phyloP scores from a whole-genome alignment of 805 yeast genomes.

The Cyberlindnera mississippiensis region DNA sequence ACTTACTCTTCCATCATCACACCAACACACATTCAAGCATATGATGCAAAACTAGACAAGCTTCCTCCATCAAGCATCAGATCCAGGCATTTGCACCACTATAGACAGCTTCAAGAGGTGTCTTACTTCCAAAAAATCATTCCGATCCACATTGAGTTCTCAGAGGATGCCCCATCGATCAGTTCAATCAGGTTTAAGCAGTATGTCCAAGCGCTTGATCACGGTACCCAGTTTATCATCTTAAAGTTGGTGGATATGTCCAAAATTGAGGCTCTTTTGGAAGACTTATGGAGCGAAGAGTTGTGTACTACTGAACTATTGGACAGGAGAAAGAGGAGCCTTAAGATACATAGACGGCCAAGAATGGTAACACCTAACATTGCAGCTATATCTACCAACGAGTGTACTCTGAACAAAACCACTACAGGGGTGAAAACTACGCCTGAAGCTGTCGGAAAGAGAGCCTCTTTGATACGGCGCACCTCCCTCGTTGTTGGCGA shows the following conservation, averaged over 20 bases:
- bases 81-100: constrained; percentile 4
- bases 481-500: constrained; percentile 23
- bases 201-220: constrained; percentile 5
- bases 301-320: constrained; percentile 13
- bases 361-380: not conserved
- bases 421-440: too few species aligned
- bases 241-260: constrained; percentile 22
- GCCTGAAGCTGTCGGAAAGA: not conserved
- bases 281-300: constrained; percentile 33
- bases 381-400: not conserved
- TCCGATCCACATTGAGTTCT: constrained; percentile 18
- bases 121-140: constrained; percentile 28
- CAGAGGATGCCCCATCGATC: constrained; percentile 9
- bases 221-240: constrained; percentile 5
- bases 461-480: constrained; percentile 20
- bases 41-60: constrained; percentile 24
- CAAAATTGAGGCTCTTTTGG: constrained; percentile 27
- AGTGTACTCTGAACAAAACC: not conserved
- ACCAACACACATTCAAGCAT: constrained; percentile 18
- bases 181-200: constrained; percentile 8
- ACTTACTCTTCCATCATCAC: constrained; percentile 21
- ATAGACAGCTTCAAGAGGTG: constrained; percentile 11
- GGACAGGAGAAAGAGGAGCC: constrained; percentile 2
- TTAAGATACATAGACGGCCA: not conserved
- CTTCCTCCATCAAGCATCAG: not conserved